Evolutionary conservation across 768 basidiomycete genomes (phyloP), one percentile per base, ranked within the genome.

Genomic region (Suillus alpinus): DNA sequence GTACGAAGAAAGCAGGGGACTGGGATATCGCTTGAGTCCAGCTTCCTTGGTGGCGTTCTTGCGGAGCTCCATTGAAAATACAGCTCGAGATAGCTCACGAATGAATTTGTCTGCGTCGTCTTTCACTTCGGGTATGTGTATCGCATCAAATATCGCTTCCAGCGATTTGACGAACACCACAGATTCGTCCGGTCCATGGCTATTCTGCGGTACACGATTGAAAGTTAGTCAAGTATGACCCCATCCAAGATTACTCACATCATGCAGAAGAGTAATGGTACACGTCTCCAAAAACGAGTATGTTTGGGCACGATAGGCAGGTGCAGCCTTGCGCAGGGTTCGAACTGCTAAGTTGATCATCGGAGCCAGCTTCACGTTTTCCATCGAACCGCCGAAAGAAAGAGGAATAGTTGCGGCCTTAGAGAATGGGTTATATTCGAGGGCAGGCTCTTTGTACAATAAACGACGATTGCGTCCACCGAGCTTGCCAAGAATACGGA

Each of bases 401-500:
- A 98, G 76, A 0, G 82, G 73, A 49, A 92, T 76, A 65, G 83
- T 86, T 2, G 94, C 86, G 2, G 88, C 80, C 37, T 91, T 85
- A 0, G 88, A 86, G 63, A 86, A 83, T 52, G 87, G 79, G 12
- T 82, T 83, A 72, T 88, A 96, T 40, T 83, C 81, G 56, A 99
- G 76, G 23, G 83, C 73, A 0, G 92, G 90, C 53, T 95, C 91
- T 63, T 90, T 89, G 60, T 88, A 85, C 60, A 97, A 78, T 61
- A 98, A 80, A 43, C 91, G 85, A 31, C 97, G 83, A 73, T 98
- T 99, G 53, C 97, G 80, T 1, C 97, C 97, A 7, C 97, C 97
- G 4, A 99, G 78, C 75, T 98, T 99, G 46, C 97, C 97, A 4
- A 99, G 79, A 59, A 99, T 98, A 29, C 97, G 89, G 67, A 97